phyloP scores from a whole-genome alignment of 495 filamentous ascomycete species.

The Hypoxylon cercidicola region DNA sequence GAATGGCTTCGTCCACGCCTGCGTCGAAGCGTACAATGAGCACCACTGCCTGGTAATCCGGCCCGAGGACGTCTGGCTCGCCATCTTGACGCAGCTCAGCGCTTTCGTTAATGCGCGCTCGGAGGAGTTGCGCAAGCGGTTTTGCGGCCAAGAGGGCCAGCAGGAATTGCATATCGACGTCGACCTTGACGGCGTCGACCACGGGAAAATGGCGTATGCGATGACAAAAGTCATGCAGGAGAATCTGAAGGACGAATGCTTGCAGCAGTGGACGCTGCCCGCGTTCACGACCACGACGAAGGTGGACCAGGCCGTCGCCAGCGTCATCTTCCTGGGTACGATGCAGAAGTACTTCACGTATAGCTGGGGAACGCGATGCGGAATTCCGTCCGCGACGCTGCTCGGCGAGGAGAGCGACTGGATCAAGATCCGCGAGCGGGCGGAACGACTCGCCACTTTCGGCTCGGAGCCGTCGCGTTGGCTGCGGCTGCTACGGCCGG shows the following conservation, averaged over 20 bases:
- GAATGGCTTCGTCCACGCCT: conserved; percentile 64
- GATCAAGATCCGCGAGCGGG: conserved; percentile 49
- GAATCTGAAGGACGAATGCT: conserved; percentile 48
- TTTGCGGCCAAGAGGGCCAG: conserved; percentile 77
- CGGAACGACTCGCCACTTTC: conserved; percentile 42
- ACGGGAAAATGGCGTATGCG: conserved; percentile 49
- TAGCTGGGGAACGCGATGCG: conserved; percentile 50
- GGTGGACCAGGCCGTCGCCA: conserved; percentile 53
- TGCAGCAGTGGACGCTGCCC: conserved; percentile 57
- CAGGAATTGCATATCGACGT: conserved; percentile 56
- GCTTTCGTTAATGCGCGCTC: conserved; percentile 79
- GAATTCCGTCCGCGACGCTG: conserved; percentile 56
- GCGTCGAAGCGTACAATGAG: conserved; percentile 62
- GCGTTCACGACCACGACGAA: conserved; percentile 58
- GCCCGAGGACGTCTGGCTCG: conserved; percentile 71
- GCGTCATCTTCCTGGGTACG: conserved; percentile 57
- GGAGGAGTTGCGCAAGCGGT: conserved; percentile 86
- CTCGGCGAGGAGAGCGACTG: conserved; percentile 53
- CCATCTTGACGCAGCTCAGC: conserved; percentile 65
- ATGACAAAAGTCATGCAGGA: conserved; percentile 53
- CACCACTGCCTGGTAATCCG: conserved; percentile 66
- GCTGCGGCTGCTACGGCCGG: conserved; percentile 46
- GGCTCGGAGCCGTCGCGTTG: conserved; percentile 47
- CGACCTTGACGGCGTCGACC: conserved; percentile 49
- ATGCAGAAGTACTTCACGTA: conserved; percentile 61